A percentile compares a stretch with the other conserved stretches of the same genome.
These are phyloP conservation scores for Immersiella caudata DNA, from an alignment of 495 filamentous ascomycete genomes.

Conservation along the genomic window DNA sequence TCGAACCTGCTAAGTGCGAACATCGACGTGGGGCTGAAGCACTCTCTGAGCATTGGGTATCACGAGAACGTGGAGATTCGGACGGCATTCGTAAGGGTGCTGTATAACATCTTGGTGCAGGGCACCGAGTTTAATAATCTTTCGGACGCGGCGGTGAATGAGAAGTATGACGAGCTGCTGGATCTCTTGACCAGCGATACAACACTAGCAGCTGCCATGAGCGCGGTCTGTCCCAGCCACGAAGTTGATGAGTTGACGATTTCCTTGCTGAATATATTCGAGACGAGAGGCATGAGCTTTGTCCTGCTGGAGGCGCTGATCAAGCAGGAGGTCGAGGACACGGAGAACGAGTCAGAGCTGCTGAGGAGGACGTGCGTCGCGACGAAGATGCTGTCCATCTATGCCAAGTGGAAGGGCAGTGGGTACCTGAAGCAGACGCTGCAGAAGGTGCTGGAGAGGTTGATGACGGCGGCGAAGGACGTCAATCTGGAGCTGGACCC, in stretches of 20 bases:
- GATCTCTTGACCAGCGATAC: slow-evolving; percentile 63
- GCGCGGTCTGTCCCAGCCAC: slow-evolving; percentile 63
- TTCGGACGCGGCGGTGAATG: slow-evolving; percentile 63
- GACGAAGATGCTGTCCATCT: slow-evolving; percentile 69
- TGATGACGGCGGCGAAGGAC: slow-evolving; percentile 62
- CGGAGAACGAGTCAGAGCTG: slow-evolving; percentile 67
- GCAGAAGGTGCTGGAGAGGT: slow-evolving; percentile 62
- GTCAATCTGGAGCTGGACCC: slow-evolving; percentile 68
- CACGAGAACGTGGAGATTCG: slow-evolving; percentile 67
- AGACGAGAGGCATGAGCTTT: slow-evolving; percentile 61
- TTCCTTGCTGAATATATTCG: slow-evolving; percentile 67
- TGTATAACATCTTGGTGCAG: slow-evolving; percentile 68
- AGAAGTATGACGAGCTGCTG: slow-evolving; percentile 65
- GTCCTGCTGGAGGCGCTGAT: slow-evolving; percentile 65
- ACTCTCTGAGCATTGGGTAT: slow-evolving; percentile 66
- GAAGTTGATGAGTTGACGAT: slow-evolving; percentile 68
- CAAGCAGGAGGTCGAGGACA: slow-evolving; percentile 66
- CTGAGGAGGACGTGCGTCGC: slow-evolving; percentile 65
- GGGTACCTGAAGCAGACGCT: slow-evolving; percentile 64
- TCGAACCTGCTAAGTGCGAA: slow-evolving; percentile 69
- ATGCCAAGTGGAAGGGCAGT: slow-evolving; percentile 68
- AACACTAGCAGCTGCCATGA: slow-evolving; percentile 61
- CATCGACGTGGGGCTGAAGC: slow-evolving; percentile 68
- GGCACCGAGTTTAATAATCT: slow-evolving; percentile 68
- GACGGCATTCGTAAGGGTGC: slow-evolving; percentile 67